A percentile compares a stretch with the other conserved stretches of the same genome.
phyloP scores from a whole-genome alignment of 1,139 yeast species.

The Nakaseomyces bracarensis region DNA sequence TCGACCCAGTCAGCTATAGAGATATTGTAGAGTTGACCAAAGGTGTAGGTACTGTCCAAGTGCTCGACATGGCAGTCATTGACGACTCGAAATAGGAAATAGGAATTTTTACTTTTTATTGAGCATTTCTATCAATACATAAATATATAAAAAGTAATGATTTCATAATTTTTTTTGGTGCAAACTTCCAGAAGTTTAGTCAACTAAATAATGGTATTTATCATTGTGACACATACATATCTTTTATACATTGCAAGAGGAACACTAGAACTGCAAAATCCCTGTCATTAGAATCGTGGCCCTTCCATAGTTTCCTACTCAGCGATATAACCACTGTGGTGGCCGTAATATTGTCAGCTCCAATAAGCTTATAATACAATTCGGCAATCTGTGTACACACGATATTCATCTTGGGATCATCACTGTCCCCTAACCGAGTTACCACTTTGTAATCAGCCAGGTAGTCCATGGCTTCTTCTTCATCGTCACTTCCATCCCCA shows the following conservation, averaged over 20 bases:
- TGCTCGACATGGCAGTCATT: slow-evolving; percentile 82
- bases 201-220: too few relatives aligned
- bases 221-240: slow-evolving; percentile 20
- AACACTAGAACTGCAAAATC: slow-evolving; percentile 27
- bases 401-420: slow-evolving; percentile 27
- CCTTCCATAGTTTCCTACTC: slow-evolving; percentile 37
- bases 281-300: slow-evolving; percentile 8
- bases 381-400: slow-evolving; percentile 27
- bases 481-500: slow-evolving; percentile 11
- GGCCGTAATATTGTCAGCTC: slow-evolving; percentile 14
- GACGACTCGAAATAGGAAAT: slow-evolving; percentile 38
- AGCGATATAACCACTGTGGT: slow-evolving; percentile 34
- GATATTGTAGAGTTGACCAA: slow-evolving; percentile 49
- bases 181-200: slow-evolving; percentile 1
- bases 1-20: slow-evolving; percentile 84
- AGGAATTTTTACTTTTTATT: neutral
- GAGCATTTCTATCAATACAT: too few relatives aligned
- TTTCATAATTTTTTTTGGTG: too few relatives aligned
- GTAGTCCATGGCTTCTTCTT: slow-evolving; percentile 18
- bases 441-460: slow-evolving; percentile 26
- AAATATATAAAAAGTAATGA: neutral
- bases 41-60: slow-evolving; percentile 63
- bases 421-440: slow-evolving; percentile 27
- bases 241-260: slow-evolving; percentile 26
- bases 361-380: slow-evolving; percentile 21